Percentiles rank a stretch among this genome's conserved stretches.
Conservation (phyloP, 2,329 filamentous ascomycete genomes). For the Blastomyces gilchristii region DNA sequence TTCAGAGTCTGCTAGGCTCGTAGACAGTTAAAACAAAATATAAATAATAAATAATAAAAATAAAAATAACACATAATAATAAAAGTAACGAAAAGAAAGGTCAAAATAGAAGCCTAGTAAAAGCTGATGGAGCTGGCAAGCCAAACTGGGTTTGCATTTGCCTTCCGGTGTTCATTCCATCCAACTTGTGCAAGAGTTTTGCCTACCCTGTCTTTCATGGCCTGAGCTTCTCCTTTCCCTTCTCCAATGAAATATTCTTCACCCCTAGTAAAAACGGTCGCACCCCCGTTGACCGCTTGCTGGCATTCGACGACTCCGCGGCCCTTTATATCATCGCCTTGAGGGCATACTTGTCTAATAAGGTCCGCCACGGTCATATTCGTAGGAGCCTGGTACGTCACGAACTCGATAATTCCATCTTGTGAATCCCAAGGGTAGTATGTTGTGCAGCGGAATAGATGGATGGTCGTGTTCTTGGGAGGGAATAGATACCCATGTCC, state of each 20-base stretch:
- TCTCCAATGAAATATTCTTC: conserved; percentile 41
- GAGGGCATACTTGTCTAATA: conserved; percentile 46
- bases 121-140: conserved; percentile 9
- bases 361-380: conserved; percentile 47
- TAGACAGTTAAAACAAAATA: not conserved
- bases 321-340: conserved; percentile 19
- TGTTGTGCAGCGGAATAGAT: conserved; percentile 43
- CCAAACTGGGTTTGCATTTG: conserved; percentile 18
- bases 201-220: conserved; percentile 36
- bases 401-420: conserved; percentile 34
- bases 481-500: conserved; percentile 56
- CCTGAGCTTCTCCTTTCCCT: conserved; percentile 11
- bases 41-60: not conserved
- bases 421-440: conserved; percentile 25
- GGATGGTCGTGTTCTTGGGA: conserved; percentile 47
- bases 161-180: conserved; percentile 41
- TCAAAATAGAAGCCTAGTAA: conserved; percentile 3
- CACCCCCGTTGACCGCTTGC: conserved; percentile 41
- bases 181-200: conserved; percentile 48
- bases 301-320: conserved; percentile 49
- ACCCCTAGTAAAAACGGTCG: conserved; percentile 48
- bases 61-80: not conserved
- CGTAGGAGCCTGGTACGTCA: conserved; percentile 44
- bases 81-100: not conserved
- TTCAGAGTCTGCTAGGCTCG: not conserved